phyloP scores from a whole-genome alignment of 805 yeast genomes.

The Metschnikowia kunwiensis region DNA sequence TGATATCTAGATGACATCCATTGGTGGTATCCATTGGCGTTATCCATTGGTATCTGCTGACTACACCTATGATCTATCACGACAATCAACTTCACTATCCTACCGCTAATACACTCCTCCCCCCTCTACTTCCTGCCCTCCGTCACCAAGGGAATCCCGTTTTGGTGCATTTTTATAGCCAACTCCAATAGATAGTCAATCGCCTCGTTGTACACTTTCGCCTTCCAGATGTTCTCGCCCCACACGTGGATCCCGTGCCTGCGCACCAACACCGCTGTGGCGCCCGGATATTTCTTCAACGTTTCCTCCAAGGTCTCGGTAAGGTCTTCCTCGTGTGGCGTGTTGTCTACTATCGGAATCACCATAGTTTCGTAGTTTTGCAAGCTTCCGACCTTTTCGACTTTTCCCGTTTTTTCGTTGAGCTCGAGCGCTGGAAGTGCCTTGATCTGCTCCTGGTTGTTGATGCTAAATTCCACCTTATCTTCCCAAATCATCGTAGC shows the following conservation, averaged over 20 bases:
- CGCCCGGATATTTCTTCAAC: conserved; percentile 64
- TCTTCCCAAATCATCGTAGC: conserved; percentile 63
- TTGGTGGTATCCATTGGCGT: no score
- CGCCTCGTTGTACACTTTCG: conserved; percentile 90
- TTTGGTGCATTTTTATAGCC: conserved; percentile 75
- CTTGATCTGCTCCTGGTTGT: conserved; percentile 87
- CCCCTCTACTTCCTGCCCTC: neutral
- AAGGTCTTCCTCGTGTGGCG: conserved; percentile 83
- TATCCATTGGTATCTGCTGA: no score
- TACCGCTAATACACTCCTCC: no score
- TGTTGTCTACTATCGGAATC: conserved; percentile 89
- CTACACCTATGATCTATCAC: no score
- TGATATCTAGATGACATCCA: no score
- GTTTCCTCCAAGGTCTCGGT: conserved; percentile 62
- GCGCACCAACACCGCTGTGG: conserved; percentile 85
- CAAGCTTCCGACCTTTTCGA: conserved; percentile 63
- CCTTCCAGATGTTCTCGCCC: conserved; percentile 92
- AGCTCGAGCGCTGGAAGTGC: conserved; percentile 64
- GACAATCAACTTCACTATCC: no score
- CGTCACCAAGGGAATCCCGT: conserved; percentile 55
- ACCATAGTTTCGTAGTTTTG: conserved; percentile 69
- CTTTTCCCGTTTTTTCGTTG: conserved; percentile 32
- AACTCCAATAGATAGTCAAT: conserved; percentile 83
- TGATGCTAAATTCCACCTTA: conserved; percentile 65
- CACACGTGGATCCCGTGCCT: conserved; percentile 96